phyloP scores from a whole-genome alignment of 2,329 filamentous ascomycete species.

The Cephalotrichum gorgonifer region DNA sequence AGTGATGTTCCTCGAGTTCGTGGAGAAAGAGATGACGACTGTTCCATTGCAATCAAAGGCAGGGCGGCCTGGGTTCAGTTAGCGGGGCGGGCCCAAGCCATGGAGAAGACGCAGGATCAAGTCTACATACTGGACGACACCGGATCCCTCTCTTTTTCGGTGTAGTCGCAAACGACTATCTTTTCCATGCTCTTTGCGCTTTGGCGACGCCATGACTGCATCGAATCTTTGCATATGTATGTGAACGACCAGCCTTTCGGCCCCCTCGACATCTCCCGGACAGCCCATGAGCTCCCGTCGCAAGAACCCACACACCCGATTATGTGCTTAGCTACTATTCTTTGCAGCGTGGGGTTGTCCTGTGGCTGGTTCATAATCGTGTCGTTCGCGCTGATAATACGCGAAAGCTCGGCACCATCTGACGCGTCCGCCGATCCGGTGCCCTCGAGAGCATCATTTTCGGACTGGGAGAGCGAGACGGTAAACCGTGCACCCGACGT shows the following conservation, averaged over 20 bases:
- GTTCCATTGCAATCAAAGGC: slow-evolving; percentile 49
- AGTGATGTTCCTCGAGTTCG: slow-evolving; percentile 32
- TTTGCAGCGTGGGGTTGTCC: slow-evolving; percentile 37
- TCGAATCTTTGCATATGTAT: slow-evolving; percentile 43
- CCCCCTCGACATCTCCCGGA: slow-evolving; percentile 31
- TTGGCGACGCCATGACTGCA: slow-evolving; percentile 38
- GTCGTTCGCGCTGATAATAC: slow-evolving; percentile 32
- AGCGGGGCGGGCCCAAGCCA: slow-evolving; percentile 5
- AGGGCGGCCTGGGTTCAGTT: slow-evolving; percentile 32
- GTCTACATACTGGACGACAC: slow-evolving; percentile 28
- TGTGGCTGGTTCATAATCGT: slow-evolving; percentile 36
- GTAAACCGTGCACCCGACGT: slow-evolving; percentile 31
- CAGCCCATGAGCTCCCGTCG: slow-evolving; percentile 38
- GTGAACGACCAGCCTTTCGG: slow-evolving; percentile 42
- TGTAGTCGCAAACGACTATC: slow-evolving; percentile 36
- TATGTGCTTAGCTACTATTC: slow-evolving; percentile 37
- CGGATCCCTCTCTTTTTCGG: slow-evolving; percentile 33
- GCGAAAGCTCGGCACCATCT: slow-evolving; percentile 15
- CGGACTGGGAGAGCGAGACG: slow-evolving; percentile 24
- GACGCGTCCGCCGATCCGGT: slow-evolving; percentile 9
- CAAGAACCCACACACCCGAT: slow-evolving; percentile 27
- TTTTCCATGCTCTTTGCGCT: slow-evolving; percentile 28
- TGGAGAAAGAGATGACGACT: slow-evolving; percentile 38
- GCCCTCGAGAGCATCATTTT: slow-evolving; percentile 22
- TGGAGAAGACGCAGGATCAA: background rate